Evolutionary conservation across 1,284 basidiomycete species (phyloP), one percentile per base, ranked within the genome.

Genomic region (Ceratorhiza oryzae-sativae): DNA sequence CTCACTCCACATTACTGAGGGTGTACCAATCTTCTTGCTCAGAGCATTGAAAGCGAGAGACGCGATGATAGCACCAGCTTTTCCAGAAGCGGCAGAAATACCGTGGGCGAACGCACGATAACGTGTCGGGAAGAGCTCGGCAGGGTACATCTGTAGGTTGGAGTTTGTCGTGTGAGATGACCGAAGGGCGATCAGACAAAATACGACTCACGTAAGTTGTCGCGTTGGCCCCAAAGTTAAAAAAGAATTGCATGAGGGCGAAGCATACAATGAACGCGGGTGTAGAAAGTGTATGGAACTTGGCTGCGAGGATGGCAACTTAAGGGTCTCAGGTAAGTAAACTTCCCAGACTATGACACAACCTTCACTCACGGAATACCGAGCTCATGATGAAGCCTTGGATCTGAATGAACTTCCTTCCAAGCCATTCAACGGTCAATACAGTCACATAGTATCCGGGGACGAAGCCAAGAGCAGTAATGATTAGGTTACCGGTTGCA

Each of bases 401-500:
- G n/a, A 79, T 49, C 74, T 79, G 79, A 70, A 80, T 79, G 68
- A 75, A 77, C 77, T 78, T 79, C n/a, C 80, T 46, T 1, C 80
- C 80, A 20, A 77, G 46, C 58, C 74, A 75, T 51, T 77, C 79
- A 75, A 80, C 60, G 71, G 79, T 73, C 30, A 77, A 55, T 49
- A 77, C 73, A 2, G 73, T 73, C 12, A 74, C 75, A 62, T 76
- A 76, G 60, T 77, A 77, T 5, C 72, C 76, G 49, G 80, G 77
- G n/a, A 72, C 41, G 71, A 71, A 73, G n/a, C 71, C 34, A 73
- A 80, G 84, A 0, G 82, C 87, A 1, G 89, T 89, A 74, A 91
- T 85, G 77, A 91, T 90, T 48, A 91, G 82, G 74, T 86, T 87
- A n/a, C 90, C 90, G 0, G 85, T 84, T 0, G 86, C 84, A 58